A percentile compares a stretch with the other conserved stretches of the same genome.
These are phyloP conservation scores for Wickerhamomyces xylosicus DNA, from an alignment of 805 yeast species.

Conservation along the genomic window DNA sequence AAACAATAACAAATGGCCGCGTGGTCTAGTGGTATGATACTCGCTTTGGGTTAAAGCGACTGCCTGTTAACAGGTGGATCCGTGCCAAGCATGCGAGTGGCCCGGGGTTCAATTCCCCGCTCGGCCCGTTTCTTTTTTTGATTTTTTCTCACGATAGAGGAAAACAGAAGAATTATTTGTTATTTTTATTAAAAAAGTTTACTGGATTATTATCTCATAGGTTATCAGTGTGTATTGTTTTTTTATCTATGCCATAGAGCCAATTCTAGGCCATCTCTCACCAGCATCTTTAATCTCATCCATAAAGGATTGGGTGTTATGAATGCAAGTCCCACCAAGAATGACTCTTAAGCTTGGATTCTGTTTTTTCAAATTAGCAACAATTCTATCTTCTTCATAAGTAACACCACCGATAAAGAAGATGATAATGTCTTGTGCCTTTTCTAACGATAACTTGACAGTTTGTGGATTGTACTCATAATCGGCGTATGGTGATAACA, in stretches of 20 bases:
- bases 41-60: too few species aligned
- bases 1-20: background rate
- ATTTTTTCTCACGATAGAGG: background rate
- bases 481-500: constrained; percentile 25
- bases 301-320: constrained; percentile 31
- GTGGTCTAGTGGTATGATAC: background rate
- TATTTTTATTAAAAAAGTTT: background rate
- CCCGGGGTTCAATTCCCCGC: background rate
- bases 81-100: background rate
- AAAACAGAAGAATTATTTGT: background rate
- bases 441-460: constrained; percentile 18
- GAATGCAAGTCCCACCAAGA: constrained; percentile 70
- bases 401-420: constrained; percentile 85
- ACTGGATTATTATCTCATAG: too few species aligned
- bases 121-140: background rate
- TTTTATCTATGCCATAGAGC: background rate
- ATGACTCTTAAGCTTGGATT: constrained; percentile 50
- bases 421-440: constrained; percentile 57
- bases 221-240: background rate
- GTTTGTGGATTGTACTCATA: constrained; percentile 5
- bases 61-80: too few species aligned
- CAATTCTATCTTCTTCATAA: constrained; percentile 81
- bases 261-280: constrained; percentile 24
- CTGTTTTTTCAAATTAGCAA: constrained; percentile 56
- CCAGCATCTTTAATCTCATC: constrained; percentile 26